phyloP scores from a whole-genome alignment of 805 yeast species.

The Starmerella powellii region DNA sequence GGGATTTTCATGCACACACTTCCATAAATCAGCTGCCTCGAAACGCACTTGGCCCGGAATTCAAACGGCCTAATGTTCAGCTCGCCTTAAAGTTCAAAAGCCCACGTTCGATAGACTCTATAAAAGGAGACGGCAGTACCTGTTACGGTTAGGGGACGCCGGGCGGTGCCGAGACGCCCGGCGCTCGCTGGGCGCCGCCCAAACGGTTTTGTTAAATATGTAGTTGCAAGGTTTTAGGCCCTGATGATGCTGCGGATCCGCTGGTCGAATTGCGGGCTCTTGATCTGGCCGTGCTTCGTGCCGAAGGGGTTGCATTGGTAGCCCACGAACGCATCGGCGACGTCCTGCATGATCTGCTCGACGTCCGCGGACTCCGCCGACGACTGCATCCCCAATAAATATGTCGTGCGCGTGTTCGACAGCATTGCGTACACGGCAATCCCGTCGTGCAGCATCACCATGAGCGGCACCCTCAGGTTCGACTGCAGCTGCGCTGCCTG shows the following conservation, averaged over 20 bases:
- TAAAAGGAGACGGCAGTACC: too few relatives aligned
- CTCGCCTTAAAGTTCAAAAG: too few relatives aligned
- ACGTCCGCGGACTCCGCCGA: constrained; percentile 13
- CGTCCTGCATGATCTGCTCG: constrained; percentile 14
- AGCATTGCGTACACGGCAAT: constrained; percentile 30
- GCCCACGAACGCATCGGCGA: constrained; percentile 26
- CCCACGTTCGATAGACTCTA: too few relatives aligned
- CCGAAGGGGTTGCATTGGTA: constrained; percentile 29
- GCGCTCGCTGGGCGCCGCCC: too few relatives aligned
- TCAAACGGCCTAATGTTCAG: too few relatives aligned
- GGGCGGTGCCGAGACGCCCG: too few relatives aligned
- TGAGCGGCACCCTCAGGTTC: constrained; percentile 18
- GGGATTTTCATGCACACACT: too few relatives aligned
- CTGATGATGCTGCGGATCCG: constrained; percentile 9
- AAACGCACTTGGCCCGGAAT: too few relatives aligned
- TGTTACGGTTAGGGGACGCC: too few relatives aligned
- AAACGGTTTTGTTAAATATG: too few relatives aligned
- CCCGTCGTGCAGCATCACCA: constrained; percentile 29
- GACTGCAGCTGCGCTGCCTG: constrained; percentile 16
- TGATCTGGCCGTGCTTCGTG: constrained; percentile 17
- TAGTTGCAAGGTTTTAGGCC: background rate
- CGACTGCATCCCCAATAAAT: constrained; percentile 27
- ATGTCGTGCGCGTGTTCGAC: constrained; percentile 28
- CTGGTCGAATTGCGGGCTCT: constrained; percentile 25
- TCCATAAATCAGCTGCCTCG: too few relatives aligned